A percentile compares a stretch with the other conserved stretches of the same genome.
phyloP scores from a whole-genome alignment of 2,329 filamentous ascomycete genomes.

The Stagonosporopsis vannaccii region DNA sequence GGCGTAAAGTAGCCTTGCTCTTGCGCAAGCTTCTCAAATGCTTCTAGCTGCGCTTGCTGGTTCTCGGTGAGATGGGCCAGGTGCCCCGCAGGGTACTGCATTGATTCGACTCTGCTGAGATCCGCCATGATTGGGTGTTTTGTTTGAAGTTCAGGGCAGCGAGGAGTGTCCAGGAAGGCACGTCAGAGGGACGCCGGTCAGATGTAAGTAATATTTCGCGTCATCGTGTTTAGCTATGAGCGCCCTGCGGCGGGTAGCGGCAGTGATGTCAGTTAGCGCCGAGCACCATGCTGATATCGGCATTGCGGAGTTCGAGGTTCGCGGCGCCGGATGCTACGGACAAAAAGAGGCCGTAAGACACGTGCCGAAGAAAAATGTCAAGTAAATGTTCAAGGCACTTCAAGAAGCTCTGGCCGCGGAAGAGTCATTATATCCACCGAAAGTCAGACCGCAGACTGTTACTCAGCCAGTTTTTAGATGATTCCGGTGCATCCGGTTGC shows the following conservation, averaged over 20 bases:
- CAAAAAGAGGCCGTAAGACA: slow-evolving; percentile 17
- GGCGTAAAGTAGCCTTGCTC: slow-evolving; percentile 70
- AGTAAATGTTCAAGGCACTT: background rate
- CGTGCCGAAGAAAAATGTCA: background rate
- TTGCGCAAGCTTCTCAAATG: slow-evolving; percentile 74
- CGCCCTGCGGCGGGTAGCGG: slow-evolving; percentile 35
- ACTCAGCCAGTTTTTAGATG: background rate
- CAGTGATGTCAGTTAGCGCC: slow-evolving; percentile 36
- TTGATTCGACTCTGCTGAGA: slow-evolving; percentile 49
- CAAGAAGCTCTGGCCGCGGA: background rate
- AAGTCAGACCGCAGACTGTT: background rate
- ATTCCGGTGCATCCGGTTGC: slow-evolving; percentile 2
- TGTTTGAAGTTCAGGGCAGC: background rate
- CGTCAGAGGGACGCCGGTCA: slow-evolving; percentile 17
- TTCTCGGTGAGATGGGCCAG: slow-evolving; percentile 75
- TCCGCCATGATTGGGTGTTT: slow-evolving; percentile 38
- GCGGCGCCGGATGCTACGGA: slow-evolving; percentile 24
- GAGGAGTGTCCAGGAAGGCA: slow-evolving; percentile 1
- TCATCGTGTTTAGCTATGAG: slow-evolving; percentile 29
- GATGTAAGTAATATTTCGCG: slow-evolving; percentile 25
- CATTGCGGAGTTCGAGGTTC: slow-evolving; percentile 24
- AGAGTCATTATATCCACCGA: background rate
- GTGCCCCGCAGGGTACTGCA: slow-evolving; percentile 77
- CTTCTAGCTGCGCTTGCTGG: slow-evolving; percentile 71
- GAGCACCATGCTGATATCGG: slow-evolving; percentile 22